phyloP scores from a whole-genome alignment of 2,329 filamentous ascomycete species.

The Fusarium acutatum region DNA sequence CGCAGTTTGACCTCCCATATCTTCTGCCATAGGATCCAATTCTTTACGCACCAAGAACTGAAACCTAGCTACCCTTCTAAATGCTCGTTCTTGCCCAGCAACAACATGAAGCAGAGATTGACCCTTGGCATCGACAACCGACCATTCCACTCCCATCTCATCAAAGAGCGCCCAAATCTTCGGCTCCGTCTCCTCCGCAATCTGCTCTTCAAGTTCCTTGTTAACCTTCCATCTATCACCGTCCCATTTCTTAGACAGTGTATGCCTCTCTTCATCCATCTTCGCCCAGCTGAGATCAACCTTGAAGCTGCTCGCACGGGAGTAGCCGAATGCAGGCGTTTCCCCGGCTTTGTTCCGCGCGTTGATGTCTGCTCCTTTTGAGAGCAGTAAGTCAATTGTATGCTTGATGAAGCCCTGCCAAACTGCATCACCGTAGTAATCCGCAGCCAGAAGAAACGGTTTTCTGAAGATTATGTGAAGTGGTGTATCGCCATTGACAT shows the following conservation, averaged over 20 bases:
- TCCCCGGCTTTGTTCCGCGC: neutral
- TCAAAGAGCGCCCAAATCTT: neutral
- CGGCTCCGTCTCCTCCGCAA: accelerated
- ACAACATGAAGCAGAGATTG: neutral
- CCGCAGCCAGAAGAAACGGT: neutral
- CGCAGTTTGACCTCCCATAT: neutral
- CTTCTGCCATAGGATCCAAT: neutral
- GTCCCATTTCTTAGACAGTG: neutral
- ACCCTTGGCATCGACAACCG: accelerated
- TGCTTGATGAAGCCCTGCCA: neutral
- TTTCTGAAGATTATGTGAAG: neutral
- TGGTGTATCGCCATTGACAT: neutral
- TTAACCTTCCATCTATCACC: neutral
- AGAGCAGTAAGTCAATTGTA: neutral
- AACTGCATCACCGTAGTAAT: neutral
- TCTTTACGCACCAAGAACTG: neutral
- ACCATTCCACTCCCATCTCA: neutral
- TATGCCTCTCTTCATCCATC: neutral
- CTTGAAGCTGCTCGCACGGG: neutral
- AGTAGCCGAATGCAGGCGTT: neutral
- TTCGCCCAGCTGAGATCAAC: neutral
- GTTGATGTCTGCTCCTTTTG: neutral
- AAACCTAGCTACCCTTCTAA: accelerated
- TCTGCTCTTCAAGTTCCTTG: neutral
- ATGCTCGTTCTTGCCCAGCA: accelerated